Evolutionary conservation across 306 rosid species (phyloP), one percentile per base, ranked within the genome.

Genomic region (Begonia peltatifolia): DNA sequence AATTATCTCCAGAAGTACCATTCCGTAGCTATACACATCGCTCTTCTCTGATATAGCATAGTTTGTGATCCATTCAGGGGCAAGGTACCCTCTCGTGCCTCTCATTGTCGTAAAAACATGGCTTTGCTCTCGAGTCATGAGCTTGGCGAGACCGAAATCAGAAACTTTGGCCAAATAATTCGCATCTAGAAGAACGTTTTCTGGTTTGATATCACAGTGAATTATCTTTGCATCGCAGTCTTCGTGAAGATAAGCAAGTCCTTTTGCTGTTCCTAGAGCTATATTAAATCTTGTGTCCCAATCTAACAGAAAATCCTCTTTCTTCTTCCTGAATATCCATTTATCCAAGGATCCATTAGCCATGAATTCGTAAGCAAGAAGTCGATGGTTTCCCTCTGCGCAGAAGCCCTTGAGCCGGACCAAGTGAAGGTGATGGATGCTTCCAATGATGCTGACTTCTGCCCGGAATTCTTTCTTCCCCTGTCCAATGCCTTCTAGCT

Each of bases 41-140:
- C 97, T 89, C 51, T 82, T 89, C 87, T 89, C 95, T 35, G 95
- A 85, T 64, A 89, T 89, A 0, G 97, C 87, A 41, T 85, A 89
- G 80, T 83, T 85, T 57, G 97, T 89, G 71, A 89, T 85, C 97
- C 94, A 89, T 56, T 89, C 95, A 1, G 95, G 97, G 2, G 95
- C 97, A 2, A 89, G 85, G 65, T 89, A 85, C 6, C 97, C 95
- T 20, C 95, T 71, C 0, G 97, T 89, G n/a, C 95, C 95, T 36
- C 97, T 64, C 10, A 89, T 55, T 12, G 95, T 89, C 35, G 97
- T 85, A 59, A 84, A 85, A 41, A 89, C 97, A 65, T 80, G 95
- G 66, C 95, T 89, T 55, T 89, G 95, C 48, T 89, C 90, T 50
- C 94, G 57, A 15, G 70, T 82, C 97, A 85, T 89, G 14, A 89